A percentile compares a stretch with the other conserved stretches of the same genome.
phyloP scores from a whole-genome alignment of 73 alveolate genomes.

The Paramecium caudatum region DNA sequence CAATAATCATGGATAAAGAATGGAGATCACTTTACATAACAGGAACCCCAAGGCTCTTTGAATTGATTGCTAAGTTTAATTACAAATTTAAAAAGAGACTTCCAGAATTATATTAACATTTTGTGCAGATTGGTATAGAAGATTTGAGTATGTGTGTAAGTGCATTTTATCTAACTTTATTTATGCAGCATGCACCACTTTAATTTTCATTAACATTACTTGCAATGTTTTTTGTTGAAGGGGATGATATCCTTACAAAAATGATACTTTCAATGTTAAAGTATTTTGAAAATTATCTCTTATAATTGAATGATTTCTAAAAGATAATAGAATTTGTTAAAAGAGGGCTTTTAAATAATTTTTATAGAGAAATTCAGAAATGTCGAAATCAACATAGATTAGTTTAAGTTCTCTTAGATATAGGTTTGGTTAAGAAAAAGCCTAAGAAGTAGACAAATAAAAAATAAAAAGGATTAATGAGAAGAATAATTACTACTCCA shows the following conservation, averaged over 20 bases:
- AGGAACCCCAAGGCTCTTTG: neutral
- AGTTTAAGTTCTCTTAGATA: slow-evolving; percentile 29
- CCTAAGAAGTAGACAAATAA: neutral
- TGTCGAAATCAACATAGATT: slow-evolving; percentile 37
- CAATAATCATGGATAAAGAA: slow-evolving; percentile 37
- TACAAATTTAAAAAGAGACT: slow-evolving; percentile 23
- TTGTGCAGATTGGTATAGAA: neutral
- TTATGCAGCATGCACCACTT: slow-evolving; percentile 16
- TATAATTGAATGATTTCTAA: slow-evolving; percentile 34
- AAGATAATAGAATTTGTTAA: neutral
- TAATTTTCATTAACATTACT: slow-evolving; percentile 1
- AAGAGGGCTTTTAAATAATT: neutral
- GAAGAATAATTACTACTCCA: neutral
- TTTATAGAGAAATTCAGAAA: slow-evolving; percentile 37
- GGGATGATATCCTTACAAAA: slow-evolving; percentile 16
- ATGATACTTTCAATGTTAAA: slow-evolving; percentile 14
- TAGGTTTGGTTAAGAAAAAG: neutral
- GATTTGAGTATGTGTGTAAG: slow-evolving; percentile 5
- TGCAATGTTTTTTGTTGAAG: slow-evolving; percentile 47
- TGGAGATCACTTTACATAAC: slow-evolving; percentile 32
- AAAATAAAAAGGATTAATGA: neutral
- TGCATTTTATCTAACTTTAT: slow-evolving; percentile 15
- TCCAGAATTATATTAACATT: slow-evolving; percentile 30
- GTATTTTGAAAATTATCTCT: slow-evolving; percentile 16
- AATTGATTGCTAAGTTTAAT: neutral